phyloP scores from a whole-genome alignment of 2,329 filamentous ascomycete species.

The Arachnomyces sp. region DNA sequence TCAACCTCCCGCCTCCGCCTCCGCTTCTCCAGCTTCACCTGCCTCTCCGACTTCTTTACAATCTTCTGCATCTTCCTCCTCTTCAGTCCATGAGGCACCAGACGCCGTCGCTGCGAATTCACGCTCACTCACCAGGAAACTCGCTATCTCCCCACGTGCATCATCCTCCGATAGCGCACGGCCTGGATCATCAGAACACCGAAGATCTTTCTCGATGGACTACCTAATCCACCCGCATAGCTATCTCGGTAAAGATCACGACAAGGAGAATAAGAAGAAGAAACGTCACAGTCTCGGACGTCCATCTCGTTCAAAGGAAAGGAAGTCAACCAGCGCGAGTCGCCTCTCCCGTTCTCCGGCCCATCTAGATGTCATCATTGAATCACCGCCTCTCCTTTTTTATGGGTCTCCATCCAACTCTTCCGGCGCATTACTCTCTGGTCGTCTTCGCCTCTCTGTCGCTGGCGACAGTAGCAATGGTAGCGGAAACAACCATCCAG shows the following conservation, averaged over 20 bases:
- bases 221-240: slow-evolving; percentile 36
- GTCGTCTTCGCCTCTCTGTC: slow-evolving; percentile 68
- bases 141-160: neutral
- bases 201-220: slow-evolving; percentile 37
- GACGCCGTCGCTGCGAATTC: neutral
- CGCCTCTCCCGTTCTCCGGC: slow-evolving; percentile 35
- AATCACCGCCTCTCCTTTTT: slow-evolving; percentile 80
- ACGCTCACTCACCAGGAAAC: neutral
- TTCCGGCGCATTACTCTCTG: slow-evolving; percentile 77
- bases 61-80: slow-evolving; percentile 29
- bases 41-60: slow-evolving; percentile 4
- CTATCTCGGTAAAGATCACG: slow-evolving; percentile 16
- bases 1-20: slow-evolving; percentile 26
- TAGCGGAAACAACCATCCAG: too few species aligned
- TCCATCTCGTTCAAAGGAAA: slow-evolving; percentile 31
- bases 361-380: slow-evolving; percentile 58
- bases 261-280: slow-evolving; percentile 25
- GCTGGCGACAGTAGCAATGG: slow-evolving; percentile 54
- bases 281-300: slow-evolving; percentile 33
- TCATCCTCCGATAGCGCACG: neutral
- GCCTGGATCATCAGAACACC: slow-evolving; percentile 26
- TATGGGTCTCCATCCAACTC: slow-evolving; percentile 69
- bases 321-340: slow-evolving; percentile 16
- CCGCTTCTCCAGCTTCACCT: slow-evolving; percentile 26
- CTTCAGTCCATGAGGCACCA: slow-evolving; percentile 27